Conservation (phyloP, 495 filamentous ascomycete genomes). For the Hypoxylon cercidicola region DNA sequence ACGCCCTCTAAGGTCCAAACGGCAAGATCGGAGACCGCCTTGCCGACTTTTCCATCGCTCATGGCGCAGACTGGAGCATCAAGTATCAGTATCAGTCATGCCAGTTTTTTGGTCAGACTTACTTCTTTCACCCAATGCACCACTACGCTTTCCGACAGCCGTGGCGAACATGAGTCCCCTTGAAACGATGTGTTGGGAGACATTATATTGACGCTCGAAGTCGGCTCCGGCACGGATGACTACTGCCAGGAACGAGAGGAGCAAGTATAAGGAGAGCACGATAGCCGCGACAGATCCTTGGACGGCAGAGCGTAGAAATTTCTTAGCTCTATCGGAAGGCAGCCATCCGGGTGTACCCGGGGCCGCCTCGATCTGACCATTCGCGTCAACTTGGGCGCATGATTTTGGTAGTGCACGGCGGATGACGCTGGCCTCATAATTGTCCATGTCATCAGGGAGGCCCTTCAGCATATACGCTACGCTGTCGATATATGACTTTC, state of each 20-base stretch:
- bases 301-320: slow-evolving; percentile 67
- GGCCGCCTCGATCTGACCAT: slow-evolving; percentile 26
- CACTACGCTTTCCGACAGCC: slow-evolving; percentile 60
- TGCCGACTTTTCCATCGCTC: slow-evolving; percentile 66
- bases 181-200: slow-evolving; percentile 65
- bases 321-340: slow-evolving; percentile 43
- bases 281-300: slow-evolving; percentile 65
- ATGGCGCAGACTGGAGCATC: slow-evolving; percentile 55
- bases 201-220: slow-evolving; percentile 71
- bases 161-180: slow-evolving; percentile 62
- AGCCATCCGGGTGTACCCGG: slow-evolving; percentile 10
- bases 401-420: slow-evolving; percentile 56
- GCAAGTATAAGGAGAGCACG: slow-evolving; percentile 65
- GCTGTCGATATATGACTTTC: slow-evolving; percentile 75
- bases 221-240: slow-evolving; percentile 62
- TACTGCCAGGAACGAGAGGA: slow-evolving; percentile 68
- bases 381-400: slow-evolving; percentile 27
- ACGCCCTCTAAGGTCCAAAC: slow-evolving; percentile 69
- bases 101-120: slow-evolving; percentile 5
- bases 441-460: slow-evolving; percentile 67
- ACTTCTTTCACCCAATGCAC: slow-evolving; percentile 58
- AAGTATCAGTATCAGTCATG: slow-evolving; percentile 13
- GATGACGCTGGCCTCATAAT: slow-evolving; percentile 57
- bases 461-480: slow-evolving; percentile 73
- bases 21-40: slow-evolving; percentile 59